These are phyloP conservation scores for Syzygium jambos DNA, from an alignment of 345 rosid species.

Conservation along the genomic window DNA sequence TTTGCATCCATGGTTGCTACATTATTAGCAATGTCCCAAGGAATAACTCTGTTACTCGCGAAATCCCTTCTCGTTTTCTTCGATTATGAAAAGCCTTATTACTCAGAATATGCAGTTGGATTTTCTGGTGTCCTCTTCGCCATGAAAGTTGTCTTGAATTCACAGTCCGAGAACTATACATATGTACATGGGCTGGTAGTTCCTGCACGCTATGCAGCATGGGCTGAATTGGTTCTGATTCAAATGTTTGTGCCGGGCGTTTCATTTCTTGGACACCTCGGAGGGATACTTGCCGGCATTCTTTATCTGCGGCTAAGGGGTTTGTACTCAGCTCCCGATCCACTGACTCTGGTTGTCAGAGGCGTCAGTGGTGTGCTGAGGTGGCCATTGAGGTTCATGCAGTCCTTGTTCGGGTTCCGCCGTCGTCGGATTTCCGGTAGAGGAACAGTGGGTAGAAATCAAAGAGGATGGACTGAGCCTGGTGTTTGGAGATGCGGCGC, in stretches of 20 bases:
- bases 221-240: constrained; percentile 87
- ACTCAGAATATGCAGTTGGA: constrained; percentile 62
- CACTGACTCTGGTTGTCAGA: constrained; percentile 35
- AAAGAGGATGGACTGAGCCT: constrained; percentile 22
- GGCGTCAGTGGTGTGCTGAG: constrained; percentile 29
- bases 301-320: constrained; percentile 59
- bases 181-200: constrained; percentile 61
- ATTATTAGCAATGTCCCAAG: constrained; percentile 80
- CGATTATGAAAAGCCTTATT: constrained; percentile 51
- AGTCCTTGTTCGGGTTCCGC: constrained; percentile 20
- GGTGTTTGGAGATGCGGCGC: constrained; percentile 81
- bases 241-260: constrained; percentile 86
- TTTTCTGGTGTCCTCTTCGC: constrained; percentile 95
- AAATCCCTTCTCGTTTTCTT: constrained; percentile 56
- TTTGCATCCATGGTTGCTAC: constrained; percentile 71
- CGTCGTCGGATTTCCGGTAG: constrained; percentile 51
- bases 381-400: constrained; percentile 53
- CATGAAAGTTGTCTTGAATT: constrained; percentile 86
- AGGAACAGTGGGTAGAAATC: constrained; percentile 58
- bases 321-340: constrained; percentile 44
- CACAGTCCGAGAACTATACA: constrained; percentile 50
- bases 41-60: constrained; percentile 64
- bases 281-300: constrained; percentile 91
- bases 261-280: constrained; percentile 93
- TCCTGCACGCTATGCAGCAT: constrained; percentile 77